These are phyloP conservation scores for Pisolithus sp. DNA, from an alignment of 768 basidiomycete genomes.

Conservation along the genomic window DNA sequence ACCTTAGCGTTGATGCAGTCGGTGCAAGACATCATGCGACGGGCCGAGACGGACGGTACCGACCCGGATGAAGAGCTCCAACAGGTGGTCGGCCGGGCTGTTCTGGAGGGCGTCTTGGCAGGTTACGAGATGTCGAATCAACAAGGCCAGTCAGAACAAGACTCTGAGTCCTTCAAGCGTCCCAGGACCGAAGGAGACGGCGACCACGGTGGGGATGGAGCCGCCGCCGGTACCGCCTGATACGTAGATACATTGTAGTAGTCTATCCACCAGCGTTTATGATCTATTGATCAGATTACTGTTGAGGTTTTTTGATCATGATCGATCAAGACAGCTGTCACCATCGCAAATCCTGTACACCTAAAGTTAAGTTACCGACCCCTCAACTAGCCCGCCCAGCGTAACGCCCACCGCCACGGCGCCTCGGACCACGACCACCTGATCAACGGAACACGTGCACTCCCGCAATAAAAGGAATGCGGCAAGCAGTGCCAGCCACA, in stretches of 20 bases:
- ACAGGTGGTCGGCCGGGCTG: constrained; percentile 52
- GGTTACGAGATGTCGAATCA: constrained; percentile 48
- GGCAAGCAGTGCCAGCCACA: no score
- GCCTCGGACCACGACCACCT: no score
- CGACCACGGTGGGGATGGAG: neutral
- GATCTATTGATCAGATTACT: constrained; percentile 13
- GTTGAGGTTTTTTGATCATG: constrained; percentile 23
- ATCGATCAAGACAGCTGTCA: constrained; percentile 27
- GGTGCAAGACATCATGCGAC: constrained; percentile 62
- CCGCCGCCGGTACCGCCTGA: neutral
- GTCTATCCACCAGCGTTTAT: constrained; percentile 9
- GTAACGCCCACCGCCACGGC: no score
- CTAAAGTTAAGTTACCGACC: constrained; percentile 6
- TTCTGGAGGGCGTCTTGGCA: constrained; percentile 58
- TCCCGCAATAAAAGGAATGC: no score
- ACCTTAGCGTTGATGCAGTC: constrained; percentile 61
- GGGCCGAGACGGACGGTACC: constrained; percentile 46
- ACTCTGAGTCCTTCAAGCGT: constrained; percentile 4
- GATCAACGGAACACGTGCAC: no score
- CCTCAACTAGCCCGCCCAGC: neutral
- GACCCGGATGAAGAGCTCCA: constrained; percentile 66
- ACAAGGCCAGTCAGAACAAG: constrained; percentile 1
- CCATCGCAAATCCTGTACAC: constrained; percentile 11
- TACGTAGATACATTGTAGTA: neutral
- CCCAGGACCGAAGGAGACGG: neutral